Evolutionary conservation across 1,284 basidiomycete species (phyloP).

Genomic region (Apiotrichum akiyoshidainum): DNA sequence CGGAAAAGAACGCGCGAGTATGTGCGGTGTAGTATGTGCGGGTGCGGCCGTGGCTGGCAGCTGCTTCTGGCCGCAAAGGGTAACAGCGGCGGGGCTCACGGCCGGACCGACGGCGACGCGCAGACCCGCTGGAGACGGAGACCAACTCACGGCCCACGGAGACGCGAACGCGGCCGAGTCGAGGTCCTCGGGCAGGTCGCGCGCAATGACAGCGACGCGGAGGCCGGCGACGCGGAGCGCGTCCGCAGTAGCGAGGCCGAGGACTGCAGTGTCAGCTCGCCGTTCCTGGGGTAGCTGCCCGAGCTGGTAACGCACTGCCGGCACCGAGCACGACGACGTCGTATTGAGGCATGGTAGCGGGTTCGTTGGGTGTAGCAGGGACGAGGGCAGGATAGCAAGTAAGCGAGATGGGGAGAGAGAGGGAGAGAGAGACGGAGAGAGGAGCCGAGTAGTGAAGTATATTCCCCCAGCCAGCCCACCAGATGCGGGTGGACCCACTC

Average conservation of each 20-base stretch:
- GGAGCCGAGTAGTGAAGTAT: too few species aligned
- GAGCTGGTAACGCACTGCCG: constrained; percentile 53
- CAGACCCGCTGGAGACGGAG: neutral
- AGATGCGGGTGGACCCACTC: too few species aligned
- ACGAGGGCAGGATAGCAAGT: neutral
- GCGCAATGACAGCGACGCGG: constrained; percentile 61
- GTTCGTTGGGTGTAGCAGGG: too few species aligned
- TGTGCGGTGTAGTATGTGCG: too few species aligned
- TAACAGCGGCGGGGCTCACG: too few species aligned
- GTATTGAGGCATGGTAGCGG: constrained; percentile 8
- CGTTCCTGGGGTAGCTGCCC: too few species aligned
- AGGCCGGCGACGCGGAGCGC: constrained; percentile 52
- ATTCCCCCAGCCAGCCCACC: too few species aligned
- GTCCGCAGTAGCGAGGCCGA: constrained; percentile 53
- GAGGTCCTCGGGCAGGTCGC: constrained; percentile 64
- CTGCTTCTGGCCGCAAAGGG: too few species aligned
- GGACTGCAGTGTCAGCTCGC: constrained; percentile 43
- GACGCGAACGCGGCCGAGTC: constrained; percentile 62
- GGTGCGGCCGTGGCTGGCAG: too few species aligned
- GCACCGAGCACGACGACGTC: constrained; percentile 57
- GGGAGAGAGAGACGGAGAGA: too few species aligned
- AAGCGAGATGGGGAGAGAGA: neutral
- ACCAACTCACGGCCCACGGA: constrained; percentile 65
- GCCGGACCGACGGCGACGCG: too few species aligned
- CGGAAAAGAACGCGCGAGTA: too few species aligned